Conservation (phyloP, 1,284 basidiomycete species). For the Cutaneotrichosporon sp. region DNA sequence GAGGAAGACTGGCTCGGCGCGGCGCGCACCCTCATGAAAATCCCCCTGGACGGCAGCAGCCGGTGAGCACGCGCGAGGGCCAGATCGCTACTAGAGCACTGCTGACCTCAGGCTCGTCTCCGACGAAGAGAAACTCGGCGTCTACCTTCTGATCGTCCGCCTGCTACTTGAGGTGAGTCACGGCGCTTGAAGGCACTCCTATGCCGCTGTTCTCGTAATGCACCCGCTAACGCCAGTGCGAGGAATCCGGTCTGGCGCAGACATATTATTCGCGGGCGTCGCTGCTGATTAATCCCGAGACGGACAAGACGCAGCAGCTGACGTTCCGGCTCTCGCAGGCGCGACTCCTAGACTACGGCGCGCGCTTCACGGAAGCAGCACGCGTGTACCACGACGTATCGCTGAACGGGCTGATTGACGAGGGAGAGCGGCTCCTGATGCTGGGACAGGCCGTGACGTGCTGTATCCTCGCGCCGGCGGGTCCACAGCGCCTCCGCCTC, state of each 20-base stretch:
- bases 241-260: constrained; percentile 71
- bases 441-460: constrained; percentile 90
- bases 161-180: constrained; percentile 77
- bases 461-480: constrained; percentile 93
- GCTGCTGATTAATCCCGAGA: constrained; percentile 70
- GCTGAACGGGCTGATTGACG: constrained; percentile 78
- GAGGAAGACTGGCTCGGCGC: constrained; percentile 92
- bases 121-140: constrained; percentile 78
- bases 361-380: constrained; percentile 93
- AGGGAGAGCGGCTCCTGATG: constrained; percentile 79
- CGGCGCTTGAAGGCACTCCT: background rate
- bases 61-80: constrained; percentile 53
- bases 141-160: constrained; percentile 91
- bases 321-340: constrained; percentile 81
- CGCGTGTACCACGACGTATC: constrained; percentile 89
- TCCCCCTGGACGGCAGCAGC: constrained; percentile 85
- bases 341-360: constrained; percentile 81
- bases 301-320: constrained; percentile 69
- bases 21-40: constrained; percentile 81
- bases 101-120: constrained; percentile 56
- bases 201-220: background rate
- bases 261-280: constrained; percentile 95
- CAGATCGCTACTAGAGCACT: background rate
- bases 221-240: constrained; percentile 30
- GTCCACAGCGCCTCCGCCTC: constrained; percentile 86